A percentile compares a stretch with the other conserved stretches of the same genome.
Evolutionary conservation across 768 basidiomycete species (phyloP).

Genomic region (Austroboletus festivus): DNA sequence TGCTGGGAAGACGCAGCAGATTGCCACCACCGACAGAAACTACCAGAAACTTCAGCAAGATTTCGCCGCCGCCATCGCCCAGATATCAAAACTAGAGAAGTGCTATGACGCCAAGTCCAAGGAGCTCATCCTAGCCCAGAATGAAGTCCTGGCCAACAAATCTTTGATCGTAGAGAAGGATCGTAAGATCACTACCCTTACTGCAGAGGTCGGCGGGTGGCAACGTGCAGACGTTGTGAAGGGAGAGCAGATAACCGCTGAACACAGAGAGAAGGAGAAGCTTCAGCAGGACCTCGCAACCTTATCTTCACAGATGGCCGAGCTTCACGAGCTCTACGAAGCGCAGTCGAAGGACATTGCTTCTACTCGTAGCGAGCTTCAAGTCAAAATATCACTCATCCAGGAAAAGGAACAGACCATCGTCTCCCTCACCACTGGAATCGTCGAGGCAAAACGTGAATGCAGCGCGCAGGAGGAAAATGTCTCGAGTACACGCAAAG

Average conservation of each 20-base stretch:
- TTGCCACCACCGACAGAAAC: background rate
- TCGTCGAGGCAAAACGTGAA: background rate
- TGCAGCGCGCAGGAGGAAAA: background rate
- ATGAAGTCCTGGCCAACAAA: background rate
- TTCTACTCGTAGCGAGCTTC: background rate
- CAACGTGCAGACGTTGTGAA: background rate
- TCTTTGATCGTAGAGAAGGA: background rate
- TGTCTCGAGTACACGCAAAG: background rate
- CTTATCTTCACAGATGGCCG: background rate
- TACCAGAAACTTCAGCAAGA: constrained; percentile 1
- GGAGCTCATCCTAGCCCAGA: background rate
- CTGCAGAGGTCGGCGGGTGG: background rate
- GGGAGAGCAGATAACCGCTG: background rate
- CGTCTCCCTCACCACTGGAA: background rate
- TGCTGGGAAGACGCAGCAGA: background rate
- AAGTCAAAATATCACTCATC: background rate
- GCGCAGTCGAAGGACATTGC: background rate
- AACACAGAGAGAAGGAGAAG: background rate
- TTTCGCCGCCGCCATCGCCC: background rate
- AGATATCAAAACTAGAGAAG: background rate
- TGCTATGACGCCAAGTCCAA: background rate
- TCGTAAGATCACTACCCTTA: background rate
- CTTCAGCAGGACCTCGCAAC: background rate
- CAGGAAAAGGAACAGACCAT: background rate
- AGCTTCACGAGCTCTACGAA: background rate